Conservation (phyloP, 768 basidiomycete species). For the Gautieria morchelliformis region DNA sequence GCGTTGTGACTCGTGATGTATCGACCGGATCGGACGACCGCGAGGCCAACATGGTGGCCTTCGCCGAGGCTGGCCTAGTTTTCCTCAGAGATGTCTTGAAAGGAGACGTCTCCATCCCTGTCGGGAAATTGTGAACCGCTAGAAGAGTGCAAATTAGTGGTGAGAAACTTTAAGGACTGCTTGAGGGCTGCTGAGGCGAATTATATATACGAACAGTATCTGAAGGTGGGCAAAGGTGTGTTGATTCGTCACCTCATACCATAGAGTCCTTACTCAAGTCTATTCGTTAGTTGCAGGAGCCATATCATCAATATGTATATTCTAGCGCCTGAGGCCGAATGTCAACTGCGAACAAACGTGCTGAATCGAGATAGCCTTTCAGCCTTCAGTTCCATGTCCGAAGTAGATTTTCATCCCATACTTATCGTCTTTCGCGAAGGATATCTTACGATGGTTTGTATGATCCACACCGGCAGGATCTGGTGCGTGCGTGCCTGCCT, state of each 20-base stretch:
- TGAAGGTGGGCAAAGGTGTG: no score
- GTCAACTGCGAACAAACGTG: no score
- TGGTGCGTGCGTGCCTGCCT: no score
- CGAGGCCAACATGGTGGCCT: constrained; percentile 15
- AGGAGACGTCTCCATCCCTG: constrained; percentile 6
- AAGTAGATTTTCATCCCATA: background rate
- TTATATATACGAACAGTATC: no score
- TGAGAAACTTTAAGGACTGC: background rate
- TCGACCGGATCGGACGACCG: constrained; percentile 11
- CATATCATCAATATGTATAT: no score
- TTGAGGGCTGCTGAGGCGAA: no score
- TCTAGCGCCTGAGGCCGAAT: no score
- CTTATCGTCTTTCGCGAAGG: background rate
- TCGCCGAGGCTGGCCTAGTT: constrained; percentile 12
- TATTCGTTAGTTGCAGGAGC: no score
- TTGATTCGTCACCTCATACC: no score
- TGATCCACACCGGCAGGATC: background rate
- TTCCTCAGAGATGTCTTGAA: constrained; percentile 12
- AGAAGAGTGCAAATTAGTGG: background rate
- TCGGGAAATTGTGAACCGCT: background rate
- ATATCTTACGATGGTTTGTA: background rate
- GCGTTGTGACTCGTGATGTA: constrained; percentile 11
- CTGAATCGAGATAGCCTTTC: no score
- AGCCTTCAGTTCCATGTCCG: background rate
- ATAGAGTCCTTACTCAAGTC: no score